These are phyloP conservation scores for Fusarium pseudoanthophilum DNA, from an alignment of 2,329 filamentous ascomycete genomes.

Conservation along the genomic window DNA sequence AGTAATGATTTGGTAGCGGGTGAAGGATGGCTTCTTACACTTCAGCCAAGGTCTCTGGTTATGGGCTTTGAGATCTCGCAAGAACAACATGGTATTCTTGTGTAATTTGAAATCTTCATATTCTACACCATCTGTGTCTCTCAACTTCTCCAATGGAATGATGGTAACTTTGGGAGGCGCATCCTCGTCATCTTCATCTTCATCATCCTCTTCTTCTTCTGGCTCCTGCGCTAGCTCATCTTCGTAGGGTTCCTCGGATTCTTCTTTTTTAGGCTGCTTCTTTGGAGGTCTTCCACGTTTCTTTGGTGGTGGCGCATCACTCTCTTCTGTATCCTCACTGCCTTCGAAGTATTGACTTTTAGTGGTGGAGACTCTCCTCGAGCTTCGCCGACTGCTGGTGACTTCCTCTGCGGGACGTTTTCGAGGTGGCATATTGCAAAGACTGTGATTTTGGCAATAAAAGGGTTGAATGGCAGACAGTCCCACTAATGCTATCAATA, in stretches of 20 bases:
- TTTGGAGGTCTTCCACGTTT: conserved; percentile 45
- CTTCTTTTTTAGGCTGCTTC: conserved; percentile 35
- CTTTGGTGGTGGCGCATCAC: conserved; percentile 44
- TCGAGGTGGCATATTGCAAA: conserved; percentile 50
- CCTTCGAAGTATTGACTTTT: conserved; percentile 65
- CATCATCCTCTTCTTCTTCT: conserved; percentile 46
- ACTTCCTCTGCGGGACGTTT: conserved; percentile 52
- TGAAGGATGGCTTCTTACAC: conserved; percentile 48
- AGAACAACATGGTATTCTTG: conserved; percentile 67
- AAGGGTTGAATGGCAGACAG: neutral
- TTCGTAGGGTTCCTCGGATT: conserved; percentile 44
- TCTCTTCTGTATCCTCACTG: conserved; percentile 32
- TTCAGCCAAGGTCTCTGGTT: conserved; percentile 70
- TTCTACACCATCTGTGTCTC: conserved; percentile 49
- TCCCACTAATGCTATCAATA: neutral
- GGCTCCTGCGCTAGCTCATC: conserved; percentile 41
- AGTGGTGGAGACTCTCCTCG: conserved; percentile 58
- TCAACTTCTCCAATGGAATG: conserved; percentile 51
- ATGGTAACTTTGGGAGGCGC: conserved; percentile 50
- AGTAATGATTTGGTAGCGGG: neutral
- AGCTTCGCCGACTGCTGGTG: conserved; percentile 56
- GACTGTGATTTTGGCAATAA: neutral
- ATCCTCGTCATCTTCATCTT: conserved; percentile 53
- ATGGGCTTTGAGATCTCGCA: conserved; percentile 68
- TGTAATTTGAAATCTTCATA: conserved; percentile 66